These are phyloP conservation scores for Boletus patriciae DNA, from an alignment of 768 basidiomycete genomes.

Conservation along the genomic window DNA sequence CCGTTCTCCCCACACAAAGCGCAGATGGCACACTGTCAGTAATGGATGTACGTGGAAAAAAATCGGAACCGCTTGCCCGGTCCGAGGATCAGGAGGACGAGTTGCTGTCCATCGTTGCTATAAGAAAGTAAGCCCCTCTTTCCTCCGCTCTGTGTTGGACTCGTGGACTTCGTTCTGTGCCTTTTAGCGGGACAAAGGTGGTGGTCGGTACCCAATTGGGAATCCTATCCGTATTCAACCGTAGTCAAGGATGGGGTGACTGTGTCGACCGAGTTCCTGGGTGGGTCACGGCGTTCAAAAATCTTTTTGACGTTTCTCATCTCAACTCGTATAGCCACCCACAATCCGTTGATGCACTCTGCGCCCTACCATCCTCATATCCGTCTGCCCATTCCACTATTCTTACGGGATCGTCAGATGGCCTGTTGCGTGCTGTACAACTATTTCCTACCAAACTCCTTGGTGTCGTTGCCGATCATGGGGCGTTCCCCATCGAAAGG, in stretches of 20 bases:
- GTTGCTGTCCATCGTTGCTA: constrained; percentile 78
- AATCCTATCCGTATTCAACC: constrained; percentile 87
- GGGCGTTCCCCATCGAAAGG: constrained; percentile 89
- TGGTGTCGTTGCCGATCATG: constrained; percentile 89
- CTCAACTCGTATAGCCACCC: constrained; percentile 64
- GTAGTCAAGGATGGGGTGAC: constrained; percentile 84
- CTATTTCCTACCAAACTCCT: constrained; percentile 86
- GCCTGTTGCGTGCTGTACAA: constrained; percentile 82
- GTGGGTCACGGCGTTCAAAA: constrained; percentile 41
- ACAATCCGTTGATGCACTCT: constrained; percentile 85
- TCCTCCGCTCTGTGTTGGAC: neutral
- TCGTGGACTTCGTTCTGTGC: neutral
- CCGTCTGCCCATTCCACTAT: constrained; percentile 67
- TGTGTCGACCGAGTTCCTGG: constrained; percentile 90
- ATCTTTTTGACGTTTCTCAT: constrained; percentile 9
- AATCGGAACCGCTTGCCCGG: constrained; percentile 71
- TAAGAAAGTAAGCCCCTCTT: constrained; percentile 62
- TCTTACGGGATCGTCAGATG: constrained; percentile 90
- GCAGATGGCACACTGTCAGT: constrained; percentile 94
- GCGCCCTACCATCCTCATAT: constrained; percentile 62
- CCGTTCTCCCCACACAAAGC: constrained; percentile 40
- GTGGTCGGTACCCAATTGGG: constrained; percentile 90
- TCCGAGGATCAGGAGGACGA: constrained; percentile 98
- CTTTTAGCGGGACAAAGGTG: constrained; percentile 65
- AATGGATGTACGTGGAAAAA: constrained; percentile 85